phyloP scores from a whole-genome alignment of 2,329 filamentous ascomycete genomes.

The Pseudodiploospora longispora region DNA sequence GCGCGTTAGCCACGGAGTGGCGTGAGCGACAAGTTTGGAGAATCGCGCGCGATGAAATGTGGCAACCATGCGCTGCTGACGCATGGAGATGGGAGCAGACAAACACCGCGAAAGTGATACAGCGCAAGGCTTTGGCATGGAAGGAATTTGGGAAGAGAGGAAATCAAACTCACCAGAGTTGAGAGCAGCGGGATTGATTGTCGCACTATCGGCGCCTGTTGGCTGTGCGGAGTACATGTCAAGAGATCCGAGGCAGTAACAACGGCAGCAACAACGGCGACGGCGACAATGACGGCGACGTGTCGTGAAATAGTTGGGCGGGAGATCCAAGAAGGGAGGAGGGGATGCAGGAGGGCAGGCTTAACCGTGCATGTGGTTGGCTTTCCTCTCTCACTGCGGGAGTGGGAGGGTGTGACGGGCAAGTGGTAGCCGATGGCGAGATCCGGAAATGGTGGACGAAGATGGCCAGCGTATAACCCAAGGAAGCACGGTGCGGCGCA shows the following conservation, averaged over 20 bases:
- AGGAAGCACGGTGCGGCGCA: slow-evolving; percentile 2
- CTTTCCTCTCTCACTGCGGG: slow-evolving; percentile 14
- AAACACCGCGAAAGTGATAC: background rate
- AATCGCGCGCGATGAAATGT: background rate
- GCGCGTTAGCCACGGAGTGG: background rate
- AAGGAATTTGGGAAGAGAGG: slow-evolving; percentile 3
- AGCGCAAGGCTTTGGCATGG: slow-evolving; percentile 1
- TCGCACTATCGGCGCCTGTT: slow-evolving; percentile 75
- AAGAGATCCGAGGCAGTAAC: slow-evolving; percentile 17
- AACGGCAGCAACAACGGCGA: slow-evolving; percentile 19
- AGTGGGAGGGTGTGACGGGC: slow-evolving; percentile 14
- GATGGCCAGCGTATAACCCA: too few relatives aligned
- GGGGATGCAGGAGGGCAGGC: slow-evolving; percentile 36
- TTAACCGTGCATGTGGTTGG: slow-evolving; percentile 45
- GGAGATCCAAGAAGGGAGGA: slow-evolving; percentile 28
- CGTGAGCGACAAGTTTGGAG: background rate
- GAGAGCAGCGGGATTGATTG: slow-evolving; percentile 84
- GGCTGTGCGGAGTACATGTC: slow-evolving; percentile 38
- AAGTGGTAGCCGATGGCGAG: slow-evolving; percentile 7
- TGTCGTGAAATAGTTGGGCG: slow-evolving; percentile 55
- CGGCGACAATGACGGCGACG: slow-evolving; percentile 45
- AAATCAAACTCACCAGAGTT: slow-evolving; percentile 59
- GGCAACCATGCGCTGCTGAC: background rate
- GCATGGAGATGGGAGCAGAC: background rate
- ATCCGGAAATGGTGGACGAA: background rate